Evolutionary conservation across 768 basidiomycete species (phyloP), one percentile per base, ranked within the genome.

Genomic region (Pluteus cervinus): DNA sequence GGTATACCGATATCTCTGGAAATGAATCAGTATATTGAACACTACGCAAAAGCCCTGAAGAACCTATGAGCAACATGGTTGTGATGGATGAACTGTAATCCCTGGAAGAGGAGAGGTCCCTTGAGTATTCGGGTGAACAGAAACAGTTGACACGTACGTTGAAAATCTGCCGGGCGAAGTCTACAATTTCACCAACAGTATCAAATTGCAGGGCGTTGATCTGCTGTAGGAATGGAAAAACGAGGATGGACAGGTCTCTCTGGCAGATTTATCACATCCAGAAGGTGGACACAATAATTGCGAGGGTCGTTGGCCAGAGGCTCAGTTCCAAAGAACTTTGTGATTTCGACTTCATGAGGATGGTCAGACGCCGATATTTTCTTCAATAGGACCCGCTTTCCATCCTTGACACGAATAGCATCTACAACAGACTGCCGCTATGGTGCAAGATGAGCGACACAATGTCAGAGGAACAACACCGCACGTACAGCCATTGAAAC

Each of bases 271-370:
- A 60, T 21, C 6, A 49, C 39, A 9, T 58, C 50, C 17, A 49
- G 48, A 7, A 66, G 24, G 0, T 58, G 62, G 3, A 61, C 51
- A 10, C 63, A 65, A 31, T 63, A 61, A n/a, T 67, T 71, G 29
- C 45, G 37, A 26, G 55, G 41, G 33, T 56, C 44, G 17, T 20
- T 17, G 1, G 33, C 32, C 6, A 48, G 33, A 7, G 42, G 33
- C n/a, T n/a, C n/a, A n/a, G n/a, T n/a, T 6, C 49, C 46, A 37
- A 56, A 44, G 50, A 56, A 45, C 38, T 20, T 33, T 0, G 43
- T 51, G 24, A 69, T 62, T 2, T 58, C 43, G n/a, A 54, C 38
- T 17, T 72, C 66, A 0, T 53, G 46, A 0, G 11, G 5, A 14
- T 37, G 18, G 2, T 62, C 25, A 9, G 37, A 8, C 41, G 65